Base-by-base conservation (phyloP, 2,329 filamentous ascomycete genomes). In the Setomelanomma holmii region DNA sequence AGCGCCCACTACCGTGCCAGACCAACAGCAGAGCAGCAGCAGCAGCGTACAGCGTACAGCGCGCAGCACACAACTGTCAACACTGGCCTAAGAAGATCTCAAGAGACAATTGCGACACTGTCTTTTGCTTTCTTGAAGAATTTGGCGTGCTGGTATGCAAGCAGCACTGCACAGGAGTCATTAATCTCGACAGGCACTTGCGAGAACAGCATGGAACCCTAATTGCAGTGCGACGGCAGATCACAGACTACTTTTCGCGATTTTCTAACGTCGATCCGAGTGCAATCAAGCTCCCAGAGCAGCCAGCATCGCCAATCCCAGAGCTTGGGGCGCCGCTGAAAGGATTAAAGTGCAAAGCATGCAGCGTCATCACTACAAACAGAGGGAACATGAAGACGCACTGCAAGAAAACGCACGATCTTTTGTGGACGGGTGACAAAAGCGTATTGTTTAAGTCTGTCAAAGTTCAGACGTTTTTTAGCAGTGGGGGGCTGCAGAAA, bases 381-480 rank as follows among this genome's bases (percentile, higher is more conserved):
- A 40, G 4, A 27, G 16, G 12, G 23, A 36, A 36, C 10, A 33
- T 52, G 24, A 22, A 20, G 14, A 46, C n/a, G 39, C 16, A 42
- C 27, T 46, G 34, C 10, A 46, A 30, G 27, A 36, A 42, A 42
- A 14, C 38, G 19, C 23, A 44, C 19, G 17, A 48, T n/a, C 22
- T 19, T 21, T 14, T 17, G 4, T 45, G 34, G 39, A 39, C 14
- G 46, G 39, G 35, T 14, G 19, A 47, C 22, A 52, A 39, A 14
- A 44, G 34, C 17, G 12, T 24, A 39, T 36, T 52, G 7, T 52
- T 42, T 22, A 19, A 48, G 12, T 35, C 5, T 39, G 40, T 52
- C 21, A 47, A 52, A 46, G 49, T 52, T 5, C 22, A 52, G 43
- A 52, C 16, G 11, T 52, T 52, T 42, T 52, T 52, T 21, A 12